Conservation (phyloP, 305 asterid species). For the Striga hermonthica region DNA sequence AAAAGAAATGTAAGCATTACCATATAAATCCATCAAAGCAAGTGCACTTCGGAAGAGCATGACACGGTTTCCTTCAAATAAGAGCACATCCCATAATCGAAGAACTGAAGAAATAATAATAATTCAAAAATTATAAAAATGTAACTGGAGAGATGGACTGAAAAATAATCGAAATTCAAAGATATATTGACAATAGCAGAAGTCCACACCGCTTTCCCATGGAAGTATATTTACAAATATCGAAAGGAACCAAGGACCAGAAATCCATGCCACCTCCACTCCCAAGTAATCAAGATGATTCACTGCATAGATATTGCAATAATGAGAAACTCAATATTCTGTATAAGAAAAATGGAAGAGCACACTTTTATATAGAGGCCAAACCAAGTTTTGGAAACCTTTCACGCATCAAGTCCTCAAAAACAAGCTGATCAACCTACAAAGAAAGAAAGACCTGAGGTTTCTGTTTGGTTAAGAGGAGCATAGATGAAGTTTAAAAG, state of each 20-base stretch:
- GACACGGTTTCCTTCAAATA: conserved; percentile 88
- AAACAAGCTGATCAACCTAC: conserved; percentile 90
- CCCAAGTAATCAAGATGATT: conserved; percentile 86
- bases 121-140: conserved; percentile 14
- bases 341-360: conserved; percentile 21
- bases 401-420: conserved; percentile 88
- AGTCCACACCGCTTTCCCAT: conserved; percentile 87
- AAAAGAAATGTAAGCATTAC: conserved; percentile 36
- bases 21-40: conserved; percentile 86
- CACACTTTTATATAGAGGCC: conserved; percentile 32
- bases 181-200: conserved; percentile 29
- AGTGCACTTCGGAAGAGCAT: conserved; percentile 90
- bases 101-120: conserved; percentile 50
- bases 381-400: conserved; percentile 84
- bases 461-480: conserved; percentile 26
- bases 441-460: conserved; percentile 23
- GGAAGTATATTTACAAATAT: conserved; percentile 83
- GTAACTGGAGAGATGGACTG: conserved; percentile 11
- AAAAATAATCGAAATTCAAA: conserved; percentile 16
- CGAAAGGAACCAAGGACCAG: conserved; percentile 88
- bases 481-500: neutral
- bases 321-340: conserved; percentile 28
- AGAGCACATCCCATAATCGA: conserved; percentile 92
- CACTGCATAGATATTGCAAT: conserved; percentile 48
- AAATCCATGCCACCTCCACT: conserved; percentile 84